These are phyloP conservation scores for Penicillium sp. DNA, from an alignment of 2,329 filamentous ascomycete species.

Conservation along the genomic window DNA sequence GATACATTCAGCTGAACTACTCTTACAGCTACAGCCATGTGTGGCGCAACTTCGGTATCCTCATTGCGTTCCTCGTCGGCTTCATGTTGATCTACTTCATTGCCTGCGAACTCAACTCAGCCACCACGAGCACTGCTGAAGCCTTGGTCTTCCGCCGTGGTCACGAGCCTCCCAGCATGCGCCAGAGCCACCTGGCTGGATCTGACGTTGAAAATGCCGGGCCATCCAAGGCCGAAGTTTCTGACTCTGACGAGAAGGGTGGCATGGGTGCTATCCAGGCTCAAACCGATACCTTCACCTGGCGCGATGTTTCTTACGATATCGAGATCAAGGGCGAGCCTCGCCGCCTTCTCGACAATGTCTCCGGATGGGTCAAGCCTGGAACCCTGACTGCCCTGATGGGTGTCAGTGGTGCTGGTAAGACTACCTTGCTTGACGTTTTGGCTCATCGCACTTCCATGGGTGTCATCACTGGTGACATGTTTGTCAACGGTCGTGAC, in stretches of 20 bases:
- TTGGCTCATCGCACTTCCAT: constrained; percentile 81
- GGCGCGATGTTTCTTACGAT: constrained; percentile 77
- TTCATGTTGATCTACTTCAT: constrained; percentile 65
- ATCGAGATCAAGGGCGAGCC: constrained; percentile 74
- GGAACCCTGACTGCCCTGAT: constrained; percentile 86
- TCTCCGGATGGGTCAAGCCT: constrained; percentile 91
- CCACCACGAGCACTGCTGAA: constrained; percentile 73
- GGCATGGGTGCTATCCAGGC: constrained; percentile 48
- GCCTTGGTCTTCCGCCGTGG: constrained; percentile 72
- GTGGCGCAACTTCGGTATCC: constrained; percentile 71
- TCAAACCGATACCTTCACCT: constrained; percentile 77
- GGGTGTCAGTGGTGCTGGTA: constrained; percentile 86
- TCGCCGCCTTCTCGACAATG: constrained; percentile 75
- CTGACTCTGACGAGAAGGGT: neutral
- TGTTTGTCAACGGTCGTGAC: constrained; percentile 72
- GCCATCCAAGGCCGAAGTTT: neutral
- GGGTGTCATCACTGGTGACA: constrained; percentile 83
- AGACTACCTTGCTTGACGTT: constrained; percentile 84
- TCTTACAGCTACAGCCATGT: constrained; percentile 60
- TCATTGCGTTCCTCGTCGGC: constrained; percentile 64
- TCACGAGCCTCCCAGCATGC: constrained; percentile 30
- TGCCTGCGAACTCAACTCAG: constrained; percentile 47
- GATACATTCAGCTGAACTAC: constrained; percentile 58
- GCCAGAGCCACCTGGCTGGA: constrained; percentile 1
- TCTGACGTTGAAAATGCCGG: constrained; percentile 52